A percentile compares a stretch with the other conserved stretches of the same genome.
Conservation (phyloP, 331 rosid species). For the Malus hybrid region DNA sequence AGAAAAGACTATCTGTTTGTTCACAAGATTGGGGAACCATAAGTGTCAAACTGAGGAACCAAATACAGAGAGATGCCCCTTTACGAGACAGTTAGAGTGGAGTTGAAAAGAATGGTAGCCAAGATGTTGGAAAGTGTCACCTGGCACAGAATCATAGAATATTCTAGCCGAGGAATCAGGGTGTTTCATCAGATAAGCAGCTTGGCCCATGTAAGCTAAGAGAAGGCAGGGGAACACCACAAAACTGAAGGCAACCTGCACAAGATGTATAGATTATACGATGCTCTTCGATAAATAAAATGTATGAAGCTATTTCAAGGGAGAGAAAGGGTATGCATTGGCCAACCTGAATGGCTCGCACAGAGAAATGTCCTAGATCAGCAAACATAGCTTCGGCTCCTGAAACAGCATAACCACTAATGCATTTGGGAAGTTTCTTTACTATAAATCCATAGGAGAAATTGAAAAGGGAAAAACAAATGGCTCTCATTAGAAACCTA, state of each 20-base stretch:
- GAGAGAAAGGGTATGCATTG: background rate
- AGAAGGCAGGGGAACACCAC: conserved; percentile 97
- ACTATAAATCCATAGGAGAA: background rate
- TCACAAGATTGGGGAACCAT: conserved; percentile 22
- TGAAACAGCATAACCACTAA: conserved; percentile 23
- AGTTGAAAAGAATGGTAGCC: conserved; percentile 1
- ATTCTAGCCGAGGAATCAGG: conserved; percentile 45
- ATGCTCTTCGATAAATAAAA: conserved; percentile 1
- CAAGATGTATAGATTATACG: conserved; percentile 8
- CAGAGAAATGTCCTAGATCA: conserved; percentile 91
- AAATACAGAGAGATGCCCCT: conserved; percentile 6
- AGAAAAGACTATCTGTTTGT: conserved; percentile 68
- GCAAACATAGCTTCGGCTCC: conserved; percentile 99
- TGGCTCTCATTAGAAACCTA: background rate
- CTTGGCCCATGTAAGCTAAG: conserved; percentile 98
- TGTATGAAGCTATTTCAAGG: background rate
- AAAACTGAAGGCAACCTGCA: conserved; percentile 81
- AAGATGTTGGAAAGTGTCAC: conserved; percentile 34
- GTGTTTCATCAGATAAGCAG: conserved; percentile 64
- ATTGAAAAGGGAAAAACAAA: background rate
- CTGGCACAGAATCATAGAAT: conserved; percentile 92
- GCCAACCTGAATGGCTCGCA: conserved; percentile 59
- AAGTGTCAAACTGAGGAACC: conserved; percentile 13
- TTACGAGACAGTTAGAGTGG: background rate
- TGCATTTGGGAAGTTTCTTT: background rate